Evolutionary conservation across 805 yeast species (phyloP).

Genomic region (Yamadazyma nakazawae): DNA sequence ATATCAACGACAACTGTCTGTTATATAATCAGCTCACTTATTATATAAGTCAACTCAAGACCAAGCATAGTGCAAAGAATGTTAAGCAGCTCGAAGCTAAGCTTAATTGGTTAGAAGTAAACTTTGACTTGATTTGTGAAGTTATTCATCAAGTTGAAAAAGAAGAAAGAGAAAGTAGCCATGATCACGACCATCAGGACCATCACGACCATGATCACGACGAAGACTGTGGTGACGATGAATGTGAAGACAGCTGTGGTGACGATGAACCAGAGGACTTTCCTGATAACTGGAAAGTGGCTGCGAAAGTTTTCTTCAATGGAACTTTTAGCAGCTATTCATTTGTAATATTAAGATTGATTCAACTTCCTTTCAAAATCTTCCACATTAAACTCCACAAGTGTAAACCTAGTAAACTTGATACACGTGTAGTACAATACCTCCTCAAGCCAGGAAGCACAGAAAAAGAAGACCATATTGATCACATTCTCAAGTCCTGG

Average conservation of each 20-base stretch:
- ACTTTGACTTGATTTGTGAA: conserved; percentile 38
- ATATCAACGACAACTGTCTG: conserved; percentile 51
- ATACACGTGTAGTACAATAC: conserved; percentile 7
- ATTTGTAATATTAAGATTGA: conserved; percentile 30
- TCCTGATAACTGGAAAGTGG: conserved; percentile 42
- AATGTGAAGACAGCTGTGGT: conserved; percentile 17
- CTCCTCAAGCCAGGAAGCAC: conserved; percentile 2
- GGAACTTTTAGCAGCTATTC: conserved; percentile 49
- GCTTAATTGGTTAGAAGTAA: conserved; percentile 48
- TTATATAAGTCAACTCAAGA: conserved; percentile 24
- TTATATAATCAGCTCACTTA: conserved; percentile 50
- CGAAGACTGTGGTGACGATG: conserved; percentile 8
- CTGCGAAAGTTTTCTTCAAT: conserved; percentile 33
- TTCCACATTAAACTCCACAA: conserved; percentile 11
- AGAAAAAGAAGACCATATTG: conserved; percentile 1
- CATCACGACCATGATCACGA: too few species aligned
- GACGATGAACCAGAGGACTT: conserved; percentile 19
- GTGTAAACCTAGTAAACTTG: conserved; percentile 5
- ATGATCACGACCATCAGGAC: conserved; percentile 16
- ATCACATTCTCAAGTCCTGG: background rate
- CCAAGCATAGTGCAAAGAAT: conserved; percentile 23
- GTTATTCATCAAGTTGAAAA: conserved; percentile 9
- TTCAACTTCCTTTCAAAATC: conserved; percentile 24
- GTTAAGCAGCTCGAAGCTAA: conserved; percentile 32
- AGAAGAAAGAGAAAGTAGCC: conserved; percentile 4